A percentile compares a stretch with the other conserved stretches of the same genome.
Conservation (phyloP, 257 asterid species). For the Ilex aquifolium region DNA sequence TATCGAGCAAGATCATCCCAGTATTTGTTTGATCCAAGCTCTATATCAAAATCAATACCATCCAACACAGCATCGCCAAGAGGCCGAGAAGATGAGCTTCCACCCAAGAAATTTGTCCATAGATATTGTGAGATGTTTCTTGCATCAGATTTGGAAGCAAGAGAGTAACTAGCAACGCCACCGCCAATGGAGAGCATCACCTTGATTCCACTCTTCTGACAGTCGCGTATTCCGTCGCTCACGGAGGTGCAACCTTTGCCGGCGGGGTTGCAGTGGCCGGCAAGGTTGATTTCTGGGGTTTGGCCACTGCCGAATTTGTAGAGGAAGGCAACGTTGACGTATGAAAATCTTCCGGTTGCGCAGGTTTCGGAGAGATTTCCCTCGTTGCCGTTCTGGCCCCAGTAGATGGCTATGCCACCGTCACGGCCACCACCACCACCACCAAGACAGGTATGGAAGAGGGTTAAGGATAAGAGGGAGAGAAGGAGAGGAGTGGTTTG, state of each 20-base stretch:
- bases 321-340: slow-evolving; percentile 41
- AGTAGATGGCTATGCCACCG: slow-evolving; percentile 45
- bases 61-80: slow-evolving; percentile 7
- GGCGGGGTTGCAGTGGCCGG: slow-evolving; percentile 43
- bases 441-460: slow-evolving; percentile 16
- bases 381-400: slow-evolving; percentile 61
- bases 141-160: slow-evolving; percentile 8
- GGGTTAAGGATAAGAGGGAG: slow-evolving; percentile 16
- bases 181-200: slow-evolving; percentile 20
- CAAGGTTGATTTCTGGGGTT: slow-evolving; percentile 50
- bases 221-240: slow-evolving; percentile 14
- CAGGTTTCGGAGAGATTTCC: slow-evolving; percentile 44
- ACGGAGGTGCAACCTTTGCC: slow-evolving; percentile 15
- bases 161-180: slow-evolving; percentile 8
- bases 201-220: slow-evolving; percentile 20
- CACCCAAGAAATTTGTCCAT: slow-evolving; percentile 4
- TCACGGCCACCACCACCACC: neutral
- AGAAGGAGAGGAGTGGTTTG: slow-evolving; percentile 1
- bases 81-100: slow-evolving; percentile 7
- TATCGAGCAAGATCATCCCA: slow-evolving; percentile 15
- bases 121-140: slow-evolving; percentile 3
- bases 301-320: slow-evolving; percentile 40
- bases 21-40: slow-evolving; percentile 4
- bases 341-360: slow-evolving; percentile 33
- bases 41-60: slow-evolving; percentile 16